phyloP scores from a whole-genome alignment of 345 rosid genomes.

The Citrus mangshanensis region DNA sequence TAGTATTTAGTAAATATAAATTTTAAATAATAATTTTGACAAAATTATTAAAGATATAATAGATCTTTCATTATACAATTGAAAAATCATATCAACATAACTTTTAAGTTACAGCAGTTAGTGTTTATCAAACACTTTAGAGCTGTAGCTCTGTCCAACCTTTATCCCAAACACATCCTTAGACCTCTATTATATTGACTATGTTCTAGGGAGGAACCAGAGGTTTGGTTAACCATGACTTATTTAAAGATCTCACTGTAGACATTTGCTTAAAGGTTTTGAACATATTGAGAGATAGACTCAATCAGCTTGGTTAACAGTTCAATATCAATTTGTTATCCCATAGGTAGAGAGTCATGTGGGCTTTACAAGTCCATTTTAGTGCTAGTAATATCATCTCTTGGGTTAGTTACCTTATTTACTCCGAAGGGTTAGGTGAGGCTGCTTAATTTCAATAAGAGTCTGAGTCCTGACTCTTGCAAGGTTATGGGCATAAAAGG shows the following conservation, averaged over 20 bases:
- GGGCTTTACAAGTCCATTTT: neutral
- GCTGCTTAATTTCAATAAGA: neutral
- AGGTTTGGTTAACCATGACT: neutral
- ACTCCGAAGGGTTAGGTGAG: neutral
- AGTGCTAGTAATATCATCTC: neutral
- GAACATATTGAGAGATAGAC: neutral
- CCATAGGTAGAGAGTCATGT: neutral
- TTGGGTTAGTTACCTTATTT: neutral
- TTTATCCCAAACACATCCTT: no score
- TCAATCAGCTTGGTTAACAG: neutral
- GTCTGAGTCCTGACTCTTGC: neutral
- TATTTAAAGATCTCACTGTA: neutral
- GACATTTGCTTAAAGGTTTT: neutral
- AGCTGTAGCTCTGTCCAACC: no score
- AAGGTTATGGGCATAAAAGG: neutral
- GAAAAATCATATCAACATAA: no score
- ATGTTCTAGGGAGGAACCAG: neutral
- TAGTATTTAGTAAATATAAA: no score
- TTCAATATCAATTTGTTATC: neutral
- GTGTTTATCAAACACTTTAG: no score
- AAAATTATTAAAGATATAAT: no score
- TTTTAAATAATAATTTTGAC: no score
- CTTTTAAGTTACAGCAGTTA: no score
- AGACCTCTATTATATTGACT: neutral
- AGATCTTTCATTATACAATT: no score